These are phyloP conservation scores for Paecilomyces niveus DNA, from an alignment of 2,329 filamentous ascomycete species.

Conservation along the genomic window DNA sequence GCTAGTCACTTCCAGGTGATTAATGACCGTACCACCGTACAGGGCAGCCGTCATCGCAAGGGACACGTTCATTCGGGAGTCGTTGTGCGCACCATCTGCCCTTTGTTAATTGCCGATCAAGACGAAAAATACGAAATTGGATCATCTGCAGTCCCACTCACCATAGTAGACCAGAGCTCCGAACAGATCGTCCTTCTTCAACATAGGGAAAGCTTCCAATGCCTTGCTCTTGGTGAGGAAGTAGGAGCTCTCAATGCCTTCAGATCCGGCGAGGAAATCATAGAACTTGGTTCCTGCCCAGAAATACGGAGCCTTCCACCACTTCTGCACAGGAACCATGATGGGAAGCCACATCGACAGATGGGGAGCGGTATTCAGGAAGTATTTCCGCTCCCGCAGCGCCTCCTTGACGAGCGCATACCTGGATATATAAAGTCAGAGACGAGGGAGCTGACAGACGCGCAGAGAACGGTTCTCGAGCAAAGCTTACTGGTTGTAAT, in stretches of 20 bases:
- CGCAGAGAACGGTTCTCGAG: neutral
- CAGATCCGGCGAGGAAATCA: slow-evolving; percentile 75
- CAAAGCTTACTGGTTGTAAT: slow-evolving; percentile 63
- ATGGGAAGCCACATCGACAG: slow-evolving; percentile 75
- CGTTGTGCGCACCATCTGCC: slow-evolving; percentile 78
- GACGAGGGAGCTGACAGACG: neutral
- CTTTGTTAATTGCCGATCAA: slow-evolving; percentile 8
- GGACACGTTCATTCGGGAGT: slow-evolving; percentile 87
- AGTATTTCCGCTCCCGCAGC: slow-evolving; percentile 73
- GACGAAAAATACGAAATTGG: neutral
- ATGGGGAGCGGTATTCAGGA: slow-evolving; percentile 75
- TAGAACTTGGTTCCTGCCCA: slow-evolving; percentile 70
- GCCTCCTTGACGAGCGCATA: slow-evolving; percentile 73
- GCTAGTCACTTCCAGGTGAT: slow-evolving; percentile 72
- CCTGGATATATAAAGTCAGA: slow-evolving; percentile 13
- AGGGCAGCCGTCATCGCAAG: slow-evolving; percentile 83
- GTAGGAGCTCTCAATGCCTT: slow-evolving; percentile 84
- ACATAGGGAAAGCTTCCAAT: slow-evolving; percentile 80
- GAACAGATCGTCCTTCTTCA: slow-evolving; percentile 70
- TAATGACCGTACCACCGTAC: slow-evolving; percentile 75
- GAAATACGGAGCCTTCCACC: slow-evolving; percentile 75
- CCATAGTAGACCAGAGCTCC: slow-evolving; percentile 83
- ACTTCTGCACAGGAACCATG: slow-evolving; percentile 73
- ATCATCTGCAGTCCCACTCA: slow-evolving; percentile 19
- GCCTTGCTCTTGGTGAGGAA: slow-evolving; percentile 82